phyloP scores from a whole-genome alignment of 345 rosid species.

The Aquilaria yunnanensis region DNA sequence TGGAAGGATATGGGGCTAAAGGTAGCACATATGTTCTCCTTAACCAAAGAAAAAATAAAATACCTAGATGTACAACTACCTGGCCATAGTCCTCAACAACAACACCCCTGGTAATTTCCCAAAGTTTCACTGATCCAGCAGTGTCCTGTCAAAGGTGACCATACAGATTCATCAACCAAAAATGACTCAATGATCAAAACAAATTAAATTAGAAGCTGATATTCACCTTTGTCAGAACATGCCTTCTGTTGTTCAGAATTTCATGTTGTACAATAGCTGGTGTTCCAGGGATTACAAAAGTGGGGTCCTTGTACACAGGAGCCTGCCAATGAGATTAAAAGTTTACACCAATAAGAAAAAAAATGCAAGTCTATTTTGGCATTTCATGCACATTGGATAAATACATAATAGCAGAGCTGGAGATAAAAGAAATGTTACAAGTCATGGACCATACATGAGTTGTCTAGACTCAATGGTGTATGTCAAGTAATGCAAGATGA shows the following conservation, averaged over 20 bases:
- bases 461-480: no score
- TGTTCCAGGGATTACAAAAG: constrained; percentile 65
- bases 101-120: constrained; percentile 91
- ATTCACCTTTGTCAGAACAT: constrained; percentile 89
- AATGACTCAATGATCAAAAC: constrained; percentile 5
- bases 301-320: constrained; percentile 82
- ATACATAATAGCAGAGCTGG: no score
- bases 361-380: no score
- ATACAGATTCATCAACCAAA: constrained; percentile 2
- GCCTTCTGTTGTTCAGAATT: constrained; percentile 90
- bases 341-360: no score
- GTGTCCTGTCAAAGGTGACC: constrained; percentile 53
- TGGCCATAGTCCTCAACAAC: constrained; percentile 88
- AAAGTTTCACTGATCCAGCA: constrained; percentile 87
- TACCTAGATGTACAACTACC: constrained; percentile 27
- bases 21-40: no score
- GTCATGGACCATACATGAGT: no score
- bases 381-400: no score
- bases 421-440: no score
- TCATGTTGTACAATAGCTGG: constrained; percentile 95
- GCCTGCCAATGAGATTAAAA: constrained; percentile 35
- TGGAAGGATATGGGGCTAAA: constrained; percentile 1
- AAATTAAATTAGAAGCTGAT: constrained; percentile 6
- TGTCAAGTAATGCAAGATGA: no score
- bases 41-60: not conserved